phyloP scores from a whole-genome alignment of 139 green algal species.

The Chlamydomonas sp. region DNA sequence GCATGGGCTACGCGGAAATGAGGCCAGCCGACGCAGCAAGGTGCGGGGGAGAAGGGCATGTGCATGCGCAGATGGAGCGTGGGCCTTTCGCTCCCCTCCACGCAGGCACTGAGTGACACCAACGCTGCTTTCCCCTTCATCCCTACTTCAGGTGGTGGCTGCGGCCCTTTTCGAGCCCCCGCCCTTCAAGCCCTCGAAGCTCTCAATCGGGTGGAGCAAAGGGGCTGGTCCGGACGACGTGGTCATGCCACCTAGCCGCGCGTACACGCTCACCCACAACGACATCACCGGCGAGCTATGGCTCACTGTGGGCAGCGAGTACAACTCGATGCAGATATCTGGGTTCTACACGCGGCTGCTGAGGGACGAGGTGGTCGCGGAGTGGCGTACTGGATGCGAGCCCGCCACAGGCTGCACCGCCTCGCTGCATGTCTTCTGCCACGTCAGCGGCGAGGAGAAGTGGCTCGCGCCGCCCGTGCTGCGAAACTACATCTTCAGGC shows the following conservation, averaged over 20 bases:
- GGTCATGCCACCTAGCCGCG: slow-evolving; percentile 17
- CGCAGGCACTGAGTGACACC: neutral
- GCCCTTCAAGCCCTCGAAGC: slow-evolving; percentile 57
- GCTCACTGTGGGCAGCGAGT: slow-evolving; percentile 66
- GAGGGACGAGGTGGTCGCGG: slow-evolving; percentile 78
- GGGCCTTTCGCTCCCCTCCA: neutral
- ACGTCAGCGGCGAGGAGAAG: slow-evolving; percentile 76
- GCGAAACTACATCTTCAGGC: slow-evolving; percentile 83
- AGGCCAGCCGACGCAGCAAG: neutral
- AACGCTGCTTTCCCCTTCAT: neutral
- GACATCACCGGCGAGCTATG: slow-evolving; percentile 75
- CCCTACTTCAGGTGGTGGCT: slow-evolving; percentile 9
- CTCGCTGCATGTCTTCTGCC: slow-evolving; percentile 80
- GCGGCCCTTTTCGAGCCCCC: slow-evolving; percentile 57
- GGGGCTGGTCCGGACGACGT: neutral
- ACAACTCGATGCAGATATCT: slow-evolving; percentile 71
- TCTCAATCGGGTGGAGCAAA: slow-evolving; percentile 39
- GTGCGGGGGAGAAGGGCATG: neutral
- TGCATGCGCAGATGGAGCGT: neutral
- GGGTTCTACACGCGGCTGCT: slow-evolving; percentile 68
- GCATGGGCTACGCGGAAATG: no score
- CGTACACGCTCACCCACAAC: slow-evolving; percentile 92
- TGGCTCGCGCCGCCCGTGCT: slow-evolving; percentile 76
- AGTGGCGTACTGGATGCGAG: slow-evolving; percentile 49
- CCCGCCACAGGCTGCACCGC: slow-evolving; percentile 4